Evolutionary conservation across 2,329 filamentous ascomycete genomes (phyloP).

Genomic region (Colletotrichum tropicicola): DNA sequence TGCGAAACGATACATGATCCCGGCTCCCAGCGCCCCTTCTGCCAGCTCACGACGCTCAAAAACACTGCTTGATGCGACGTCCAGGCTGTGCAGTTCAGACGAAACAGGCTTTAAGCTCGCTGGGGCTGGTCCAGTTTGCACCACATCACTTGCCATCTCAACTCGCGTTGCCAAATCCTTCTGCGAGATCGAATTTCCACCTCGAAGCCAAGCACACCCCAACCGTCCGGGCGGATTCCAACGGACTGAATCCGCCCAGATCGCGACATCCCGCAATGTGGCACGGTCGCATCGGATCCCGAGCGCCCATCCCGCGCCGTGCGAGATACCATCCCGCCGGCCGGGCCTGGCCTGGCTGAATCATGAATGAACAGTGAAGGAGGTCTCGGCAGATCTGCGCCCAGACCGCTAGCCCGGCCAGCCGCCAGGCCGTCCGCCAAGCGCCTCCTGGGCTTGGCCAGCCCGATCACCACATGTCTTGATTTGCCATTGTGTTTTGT

Average conservation of each 20-base stretch:
- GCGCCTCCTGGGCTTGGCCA: too few species aligned
- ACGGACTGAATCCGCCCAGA: not conserved
- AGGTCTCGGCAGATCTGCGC: not conserved
- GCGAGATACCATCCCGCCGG: not conserved
- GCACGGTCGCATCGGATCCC: not conserved
- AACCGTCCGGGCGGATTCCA: too few species aligned
- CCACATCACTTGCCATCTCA: not conserved
- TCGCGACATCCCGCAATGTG: not conserved
- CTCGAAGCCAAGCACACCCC: too few species aligned
- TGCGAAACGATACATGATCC: too few species aligned
- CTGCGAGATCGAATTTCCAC: too few species aligned
- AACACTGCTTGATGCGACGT: too few species aligned
- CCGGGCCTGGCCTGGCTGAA: not conserved
- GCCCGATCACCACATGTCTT: not conserved
- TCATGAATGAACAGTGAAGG: not conserved
- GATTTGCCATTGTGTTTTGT: not conserved
- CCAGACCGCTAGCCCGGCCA: not conserved
- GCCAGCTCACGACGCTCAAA: too few species aligned
- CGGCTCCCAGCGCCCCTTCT: too few species aligned
- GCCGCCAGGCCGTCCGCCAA: too few species aligned
- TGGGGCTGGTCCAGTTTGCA: not conserved
- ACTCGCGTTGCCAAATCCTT: too few species aligned
- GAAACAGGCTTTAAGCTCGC: conserved; percentile 9
- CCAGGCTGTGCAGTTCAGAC: conserved; percentile 18
- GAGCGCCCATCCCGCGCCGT: conserved; percentile 1